Conservation (phyloP, 805 yeast species). For the Saccharomycopsis oosterbeekiorum region DNA sequence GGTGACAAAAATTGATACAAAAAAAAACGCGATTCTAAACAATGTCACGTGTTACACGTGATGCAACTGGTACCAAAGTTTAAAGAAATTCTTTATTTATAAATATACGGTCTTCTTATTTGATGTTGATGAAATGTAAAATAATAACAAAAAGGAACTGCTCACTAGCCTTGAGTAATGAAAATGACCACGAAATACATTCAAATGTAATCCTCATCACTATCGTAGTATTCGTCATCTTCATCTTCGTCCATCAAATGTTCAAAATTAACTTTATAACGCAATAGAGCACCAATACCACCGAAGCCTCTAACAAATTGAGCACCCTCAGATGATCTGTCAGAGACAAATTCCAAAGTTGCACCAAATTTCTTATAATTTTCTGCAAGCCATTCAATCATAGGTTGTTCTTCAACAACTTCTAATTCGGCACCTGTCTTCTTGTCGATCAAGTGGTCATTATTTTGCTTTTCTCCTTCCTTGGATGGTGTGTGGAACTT, state of each 20-base stretch:
- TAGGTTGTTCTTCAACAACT: constrained; percentile 67
- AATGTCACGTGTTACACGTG: too few species aligned
- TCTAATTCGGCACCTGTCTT: constrained; percentile 90
- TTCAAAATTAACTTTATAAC: constrained; percentile 96
- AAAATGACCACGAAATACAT: not conserved
- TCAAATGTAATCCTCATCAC: constrained; percentile 29
- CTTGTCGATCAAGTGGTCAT: constrained; percentile 69
- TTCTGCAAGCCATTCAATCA: constrained; percentile 97
- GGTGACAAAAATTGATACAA: too few species aligned
- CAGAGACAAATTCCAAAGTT: constrained; percentile 89
- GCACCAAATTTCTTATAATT: constrained; percentile 94
- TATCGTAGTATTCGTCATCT: constrained; percentile 25
- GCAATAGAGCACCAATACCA: constrained; percentile 94
- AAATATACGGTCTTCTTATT: not conserved
- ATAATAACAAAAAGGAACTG: too few species aligned
- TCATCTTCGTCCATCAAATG: constrained; percentile 65
- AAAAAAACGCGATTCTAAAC: too few species aligned
- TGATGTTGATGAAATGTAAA: not conserved
- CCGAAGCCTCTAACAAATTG: constrained; percentile 97
- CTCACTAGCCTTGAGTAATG: too few species aligned
- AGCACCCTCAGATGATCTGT: constrained; percentile 95
- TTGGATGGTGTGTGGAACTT: constrained; percentile 55
- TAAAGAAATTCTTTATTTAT: too few species aligned
- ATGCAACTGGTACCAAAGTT: too few species aligned
- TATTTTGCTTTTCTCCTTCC: constrained; percentile 47